These are phyloP conservation scores for Boletellus sp. DNA, from an alignment of 768 basidiomycete species.

Conservation along the genomic window DNA sequence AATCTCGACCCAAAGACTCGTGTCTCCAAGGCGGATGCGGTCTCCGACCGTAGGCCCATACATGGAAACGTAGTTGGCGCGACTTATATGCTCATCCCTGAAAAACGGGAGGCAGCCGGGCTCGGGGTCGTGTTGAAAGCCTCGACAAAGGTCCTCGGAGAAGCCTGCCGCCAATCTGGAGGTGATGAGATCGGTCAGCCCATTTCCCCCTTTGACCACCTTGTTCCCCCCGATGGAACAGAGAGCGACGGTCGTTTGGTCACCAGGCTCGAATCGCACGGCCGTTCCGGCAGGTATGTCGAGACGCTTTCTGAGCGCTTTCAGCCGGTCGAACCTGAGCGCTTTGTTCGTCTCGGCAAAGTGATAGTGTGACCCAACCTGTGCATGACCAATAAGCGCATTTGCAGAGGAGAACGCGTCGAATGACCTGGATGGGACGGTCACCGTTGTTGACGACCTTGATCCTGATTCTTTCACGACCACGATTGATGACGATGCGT, in stretches of 20 bases:
- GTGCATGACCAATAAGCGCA: not conserved
- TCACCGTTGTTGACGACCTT: conserved; percentile 89
- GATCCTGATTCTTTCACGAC: conserved; percentile 63
- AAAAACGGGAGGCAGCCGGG: conserved; percentile 53
- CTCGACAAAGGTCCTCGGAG: conserved; percentile 30
- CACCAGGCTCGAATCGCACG: conserved; percentile 94
- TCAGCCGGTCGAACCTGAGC: conserved; percentile 76
- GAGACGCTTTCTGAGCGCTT: conserved; percentile 79
- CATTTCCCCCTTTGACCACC: conserved; percentile 76
- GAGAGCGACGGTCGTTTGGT: conserved; percentile 77
- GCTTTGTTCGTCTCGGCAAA: conserved; percentile 86
- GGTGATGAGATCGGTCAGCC: conserved; percentile 40
- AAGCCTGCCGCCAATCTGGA: conserved; percentile 46
- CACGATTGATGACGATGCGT: conserved; percentile 72
- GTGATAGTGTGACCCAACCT: conserved; percentile 94
- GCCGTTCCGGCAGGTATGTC: conserved; percentile 96
- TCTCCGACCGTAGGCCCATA: conserved; percentile 95
- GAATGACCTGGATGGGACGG: conserved; percentile 78
- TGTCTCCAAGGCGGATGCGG: conserved; percentile 84
- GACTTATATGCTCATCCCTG: conserved; percentile 52
- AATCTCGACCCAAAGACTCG: conserved; percentile 85
- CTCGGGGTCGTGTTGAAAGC: conserved; percentile 70
- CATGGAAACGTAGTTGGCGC: conserved; percentile 86
- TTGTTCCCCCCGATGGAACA: conserved; percentile 72
- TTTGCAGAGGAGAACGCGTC: not conserved